Percentiles rank a stretch among this genome's conserved stretches.
Conservation (phyloP, 164 flowering plant species). For the Sedum album region DNA sequence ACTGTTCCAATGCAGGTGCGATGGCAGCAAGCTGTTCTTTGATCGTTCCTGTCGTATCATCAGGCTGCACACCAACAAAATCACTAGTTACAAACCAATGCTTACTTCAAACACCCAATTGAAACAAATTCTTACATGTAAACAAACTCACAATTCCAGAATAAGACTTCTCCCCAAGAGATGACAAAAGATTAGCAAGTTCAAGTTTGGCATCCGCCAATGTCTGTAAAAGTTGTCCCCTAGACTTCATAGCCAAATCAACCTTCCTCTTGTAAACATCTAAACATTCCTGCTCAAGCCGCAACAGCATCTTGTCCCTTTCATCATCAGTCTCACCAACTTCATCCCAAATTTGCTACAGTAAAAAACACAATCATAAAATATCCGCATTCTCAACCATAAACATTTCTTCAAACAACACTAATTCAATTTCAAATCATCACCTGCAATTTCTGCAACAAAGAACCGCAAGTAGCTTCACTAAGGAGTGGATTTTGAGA, state of each 20-base stretch:
- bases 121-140: too few species aligned
- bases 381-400: too few species aligned
- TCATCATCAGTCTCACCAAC: slow-evolving; percentile 78
- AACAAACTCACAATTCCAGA: slow-evolving; percentile 49
- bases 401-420: too few species aligned
- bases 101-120: not conserved
- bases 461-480: slow-evolving; percentile 75
- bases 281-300: slow-evolving; percentile 73
- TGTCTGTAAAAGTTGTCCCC: slow-evolving; percentile 73
- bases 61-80: slow-evolving; percentile 41
- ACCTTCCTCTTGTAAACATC: slow-evolving; percentile 41
- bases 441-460: slow-evolving; percentile 30
- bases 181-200: slow-evolving; percentile 56
- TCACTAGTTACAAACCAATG: too few species aligned
- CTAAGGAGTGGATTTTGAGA: slow-evolving; percentile 51
- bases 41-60: slow-evolving; percentile 68
- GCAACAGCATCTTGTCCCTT: slow-evolving; percentile 83
- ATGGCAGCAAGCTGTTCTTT: slow-evolving; percentile 89
- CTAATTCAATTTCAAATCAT: too few species aligned
- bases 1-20: slow-evolving; percentile 67
- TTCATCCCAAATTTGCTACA: not conserved
- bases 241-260: slow-evolving; percentile 71
- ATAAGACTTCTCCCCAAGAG: slow-evolving; percentile 70
- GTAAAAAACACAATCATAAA: too few species aligned
- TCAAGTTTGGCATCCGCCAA: slow-evolving; percentile 65